Conservation (phyloP, 1,139 yeast species). For the Suhomyces choctaworum region DNA sequence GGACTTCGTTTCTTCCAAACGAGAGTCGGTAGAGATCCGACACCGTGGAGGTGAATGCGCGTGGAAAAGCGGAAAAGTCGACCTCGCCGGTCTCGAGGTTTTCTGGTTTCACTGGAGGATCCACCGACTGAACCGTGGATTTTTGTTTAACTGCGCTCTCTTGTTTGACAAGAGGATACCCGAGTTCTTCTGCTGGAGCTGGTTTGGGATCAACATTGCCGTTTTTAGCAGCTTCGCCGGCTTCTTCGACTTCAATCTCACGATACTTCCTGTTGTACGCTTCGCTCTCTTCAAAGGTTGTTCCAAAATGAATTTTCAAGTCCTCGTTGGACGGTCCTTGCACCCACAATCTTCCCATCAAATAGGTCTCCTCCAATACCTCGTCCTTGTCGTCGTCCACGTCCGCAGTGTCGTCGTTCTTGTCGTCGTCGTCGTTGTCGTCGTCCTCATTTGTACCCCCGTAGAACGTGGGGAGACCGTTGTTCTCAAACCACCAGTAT, state of each 20-base stretch:
- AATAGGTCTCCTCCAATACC: conserved; percentile 57
- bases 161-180: not conserved
- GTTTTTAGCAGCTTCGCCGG: not conserved
- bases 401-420: conserved; percentile 37
- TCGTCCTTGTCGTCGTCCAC: conserved; percentile 43
- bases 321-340: conserved; percentile 88
- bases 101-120: not conserved
- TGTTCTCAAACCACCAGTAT: conserved; percentile 94
- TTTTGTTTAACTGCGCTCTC: not conserved
- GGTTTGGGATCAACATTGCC: not conserved
- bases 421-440: conserved; percentile 39
- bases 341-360: conserved; percentile 89
- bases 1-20: conserved; percentile 22
- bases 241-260: conserved; percentile 13
- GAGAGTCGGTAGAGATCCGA: conserved; percentile 20
- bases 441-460: conserved; percentile 41
- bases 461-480: conserved; percentile 69
- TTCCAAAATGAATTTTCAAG: conserved; percentile 39
- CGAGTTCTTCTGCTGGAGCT: not conserved
- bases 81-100: not conserved
- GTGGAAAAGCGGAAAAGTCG: conserved; percentile 19
- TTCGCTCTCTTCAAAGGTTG: conserved; percentile 31
- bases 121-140: not conserved
- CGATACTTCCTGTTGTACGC: conserved; percentile 10
- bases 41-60: conserved; percentile 22